phyloP scores from a whole-genome alignment of 108 stramenopile genomes.

The Cylindrotheca closterium region DNA sequence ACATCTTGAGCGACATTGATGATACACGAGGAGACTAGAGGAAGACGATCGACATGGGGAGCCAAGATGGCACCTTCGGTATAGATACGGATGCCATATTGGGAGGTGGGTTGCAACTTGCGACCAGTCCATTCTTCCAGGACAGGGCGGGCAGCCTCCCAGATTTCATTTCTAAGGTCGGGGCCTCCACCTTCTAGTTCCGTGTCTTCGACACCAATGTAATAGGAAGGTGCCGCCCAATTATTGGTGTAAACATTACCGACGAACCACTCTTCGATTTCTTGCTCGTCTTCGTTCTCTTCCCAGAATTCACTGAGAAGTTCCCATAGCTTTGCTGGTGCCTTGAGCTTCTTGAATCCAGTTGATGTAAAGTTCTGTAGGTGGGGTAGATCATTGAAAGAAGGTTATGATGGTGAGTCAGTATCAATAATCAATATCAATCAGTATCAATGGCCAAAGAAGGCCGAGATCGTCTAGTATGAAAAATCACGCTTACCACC shows the following conservation, averaged over 20 bases:
- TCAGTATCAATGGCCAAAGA: no score
- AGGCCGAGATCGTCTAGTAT: no score
- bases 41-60: slow-evolving; percentile 92
- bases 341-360: slow-evolving; percentile 75
- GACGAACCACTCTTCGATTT: slow-evolving; percentile 32
- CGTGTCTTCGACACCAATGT: slow-evolving; percentile 75
- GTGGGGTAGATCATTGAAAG: no score
- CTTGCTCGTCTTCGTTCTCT: slow-evolving; percentile 36
- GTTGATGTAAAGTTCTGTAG: slow-evolving; percentile 57
- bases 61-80: slow-evolving; percentile 76
- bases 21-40: slow-evolving; percentile 88
- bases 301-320: slow-evolving; percentile 64
- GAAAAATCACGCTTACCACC: slow-evolving; percentile 47
- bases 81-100: slow-evolving; percentile 92
- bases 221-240: slow-evolving; percentile 69
- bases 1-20: slow-evolving; percentile 92
- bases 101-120: slow-evolving; percentile 76
- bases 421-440: no score
- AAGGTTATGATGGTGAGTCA: no score
- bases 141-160: slow-evolving; percentile 72
- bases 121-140: slow-evolving; percentile 91
- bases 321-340: slow-evolving; percentile 53
- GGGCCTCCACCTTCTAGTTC: slow-evolving; percentile 66
- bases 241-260: slow-evolving; percentile 82
- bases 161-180: slow-evolving; percentile 64